phyloP scores from a whole-genome alignment of 1,284 basidiomycete species.

The Stygiomarasmius scandens region DNA sequence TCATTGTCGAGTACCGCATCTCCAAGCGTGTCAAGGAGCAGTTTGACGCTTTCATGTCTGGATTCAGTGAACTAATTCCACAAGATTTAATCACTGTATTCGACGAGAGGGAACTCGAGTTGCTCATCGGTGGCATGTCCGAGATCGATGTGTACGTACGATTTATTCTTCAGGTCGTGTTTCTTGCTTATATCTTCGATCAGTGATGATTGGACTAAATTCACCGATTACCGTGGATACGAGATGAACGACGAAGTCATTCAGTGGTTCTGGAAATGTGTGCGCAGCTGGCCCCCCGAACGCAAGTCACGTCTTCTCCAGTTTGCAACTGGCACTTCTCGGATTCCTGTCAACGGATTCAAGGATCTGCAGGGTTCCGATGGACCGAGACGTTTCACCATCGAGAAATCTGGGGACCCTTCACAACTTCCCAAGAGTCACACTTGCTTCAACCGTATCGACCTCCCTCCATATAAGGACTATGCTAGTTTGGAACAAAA shows the following conservation, averaged over 20 bases:
- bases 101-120: slow-evolving; percentile 91
- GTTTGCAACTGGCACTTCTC: slow-evolving; percentile 91
- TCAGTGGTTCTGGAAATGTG: slow-evolving; percentile 98
- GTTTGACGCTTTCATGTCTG: slow-evolving; percentile 93
- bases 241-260: slow-evolving; percentile 86
- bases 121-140: slow-evolving; percentile 94
- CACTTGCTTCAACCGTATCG: slow-evolving; percentile 87
- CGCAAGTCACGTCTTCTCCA: slow-evolving; percentile 88
- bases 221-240: slow-evolving; percentile 76
- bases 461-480: slow-evolving; percentile 85
- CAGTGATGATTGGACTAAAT: slow-evolving; percentile 79
- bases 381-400: slow-evolving; percentile 87
- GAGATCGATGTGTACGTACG: slow-evolving; percentile 85
- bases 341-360: slow-evolving; percentile 93
- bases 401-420: slow-evolving; percentile 88
- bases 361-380: slow-evolving; percentile 95
- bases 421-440: slow-evolving; percentile 85
- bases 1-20: slow-evolving; percentile 91
- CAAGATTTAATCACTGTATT: slow-evolving; percentile 94
- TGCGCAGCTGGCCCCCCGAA: slow-evolving; percentile 91
- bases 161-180: slow-evolving; percentile 2
- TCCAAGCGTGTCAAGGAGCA: slow-evolving; percentile 91
- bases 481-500: slow-evolving; percentile 85
- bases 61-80: slow-evolving; percentile 94
- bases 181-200: slow-evolving; percentile 5